phyloP scores from a whole-genome alignment of 257 asterid genomes.

The Penstemon newberryi region DNA sequence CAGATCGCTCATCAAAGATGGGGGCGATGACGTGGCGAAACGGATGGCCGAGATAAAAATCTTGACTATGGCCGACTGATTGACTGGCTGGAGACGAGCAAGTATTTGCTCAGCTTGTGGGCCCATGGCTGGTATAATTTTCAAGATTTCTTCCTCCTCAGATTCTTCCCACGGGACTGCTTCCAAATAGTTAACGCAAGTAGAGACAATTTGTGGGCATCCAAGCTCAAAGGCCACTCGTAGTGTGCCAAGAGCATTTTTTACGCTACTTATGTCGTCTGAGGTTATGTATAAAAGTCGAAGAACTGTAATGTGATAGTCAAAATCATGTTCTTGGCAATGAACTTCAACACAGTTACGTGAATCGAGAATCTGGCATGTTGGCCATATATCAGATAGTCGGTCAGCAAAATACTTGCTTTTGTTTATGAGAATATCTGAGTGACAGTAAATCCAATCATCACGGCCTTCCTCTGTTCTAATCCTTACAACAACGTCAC shows the following conservation, averaged over 20 bases:
- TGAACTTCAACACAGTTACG: constrained; percentile 84
- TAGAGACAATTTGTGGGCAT: constrained; percentile 65
- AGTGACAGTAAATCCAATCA: constrained; percentile 82
- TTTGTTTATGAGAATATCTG: constrained; percentile 49
- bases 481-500: constrained; percentile 83
- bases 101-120: constrained; percentile 58
- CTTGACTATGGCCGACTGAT: constrained; percentile 43
- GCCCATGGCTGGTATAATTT: constrained; percentile 70
- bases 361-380: constrained; percentile 83
- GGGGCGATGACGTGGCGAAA: constrained; percentile 74
- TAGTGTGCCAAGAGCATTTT: constrained; percentile 70
- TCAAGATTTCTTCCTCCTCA: constrained; percentile 87
- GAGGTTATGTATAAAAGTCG: constrained; percentile 55
- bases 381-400: constrained; percentile 78
- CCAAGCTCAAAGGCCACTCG: constrained; percentile 65
- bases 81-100: constrained; percentile 82
- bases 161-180: constrained; percentile 97
- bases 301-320: constrained; percentile 60
- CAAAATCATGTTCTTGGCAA: constrained; percentile 72
- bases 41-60: constrained; percentile 63
- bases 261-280: constrained; percentile 58
- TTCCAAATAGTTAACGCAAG: constrained; percentile 78
- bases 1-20: constrained; percentile 51
- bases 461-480: constrained; percentile 83
- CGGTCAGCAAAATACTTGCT: constrained; percentile 81